Base-by-base conservation (phyloP, 495 filamentous ascomycete genomes). In the Aspergillus campestris region DNA sequence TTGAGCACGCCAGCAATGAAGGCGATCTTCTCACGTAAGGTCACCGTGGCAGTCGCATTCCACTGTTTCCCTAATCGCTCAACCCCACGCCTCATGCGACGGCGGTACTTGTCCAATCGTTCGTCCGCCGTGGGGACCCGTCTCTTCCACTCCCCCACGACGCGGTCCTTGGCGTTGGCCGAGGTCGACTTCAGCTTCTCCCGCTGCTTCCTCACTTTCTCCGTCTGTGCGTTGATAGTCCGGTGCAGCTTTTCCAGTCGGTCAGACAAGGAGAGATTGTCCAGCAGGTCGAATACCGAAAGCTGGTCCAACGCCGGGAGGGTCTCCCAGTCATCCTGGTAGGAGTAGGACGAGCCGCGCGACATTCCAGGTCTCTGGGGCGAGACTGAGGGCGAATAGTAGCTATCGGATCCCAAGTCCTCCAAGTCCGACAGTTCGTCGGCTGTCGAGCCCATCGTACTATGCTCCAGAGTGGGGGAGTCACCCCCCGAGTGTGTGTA, bases 1-100 rank as follows among this genome's bases (percentile, higher is more conserved):
- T 97, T 98, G 63, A 95, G 80, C 38, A 96, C 90, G 55, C 88
- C 92, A 35, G 83, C 86, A 44, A 98, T 94, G 67, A 98, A 98
- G 9, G 92, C 89, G 15, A 90, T 68, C 73, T 98, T 98, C 74
- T 98, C 94, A 34, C 90, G 82, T 30, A 86, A 61, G 0, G 90
- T 95, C 50, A 97, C 87, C 5, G 79, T 80, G 51, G 86, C 88
- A 31, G 86, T 83, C 60, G 94, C 83, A 62, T 83, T 89, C 92
- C 92, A 98, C 57, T 79, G 81, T 38, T 75, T 79, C 33, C 83
- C 82, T 14, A 98, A 70, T 50, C 87, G 81, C 47, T 97, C 92
- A n/a, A 98, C 87, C 31, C 80, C 85, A 28, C 77, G 68, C 46
- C 82, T 82, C 85, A 97, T 92, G 18, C 87, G 83, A 57, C 82